Conservation (phyloP, 495 filamentous ascomycete species). For the Aspergillus campestris region DNA sequence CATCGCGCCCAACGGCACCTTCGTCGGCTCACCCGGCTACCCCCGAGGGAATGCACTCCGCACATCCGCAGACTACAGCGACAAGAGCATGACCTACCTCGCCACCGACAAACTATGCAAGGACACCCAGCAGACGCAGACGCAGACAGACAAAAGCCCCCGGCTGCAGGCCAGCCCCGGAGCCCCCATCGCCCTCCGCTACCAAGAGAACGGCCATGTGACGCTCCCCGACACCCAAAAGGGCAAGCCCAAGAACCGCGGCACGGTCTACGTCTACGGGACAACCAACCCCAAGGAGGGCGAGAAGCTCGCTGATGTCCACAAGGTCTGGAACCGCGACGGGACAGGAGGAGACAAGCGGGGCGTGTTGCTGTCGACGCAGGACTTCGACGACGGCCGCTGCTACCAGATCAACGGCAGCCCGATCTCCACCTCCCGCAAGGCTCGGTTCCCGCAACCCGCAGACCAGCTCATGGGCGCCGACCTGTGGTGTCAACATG, state of each 20-base stretch:
- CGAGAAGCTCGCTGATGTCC: conserved; percentile 60
- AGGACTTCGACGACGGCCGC: conserved; percentile 74
- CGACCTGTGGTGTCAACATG: conserved; percentile 67
- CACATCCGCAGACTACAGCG: conserved; percentile 37
- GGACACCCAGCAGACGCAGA: conserved; percentile 40
- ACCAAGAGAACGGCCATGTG: conserved; percentile 85
- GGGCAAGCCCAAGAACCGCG: conserved; percentile 59
- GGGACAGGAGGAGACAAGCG: conserved; percentile 69
- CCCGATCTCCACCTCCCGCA: conserved; percentile 46
- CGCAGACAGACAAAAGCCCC: conserved; percentile 47
- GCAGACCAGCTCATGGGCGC: conserved; percentile 36
- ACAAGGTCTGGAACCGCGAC: conserved; percentile 63
- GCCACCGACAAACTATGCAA: conserved; percentile 45
- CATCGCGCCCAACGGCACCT: conserved; percentile 66
- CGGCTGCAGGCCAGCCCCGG: conserved; percentile 60
- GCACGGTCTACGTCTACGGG: conserved; percentile 75
- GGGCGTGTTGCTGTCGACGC: conserved; percentile 61
- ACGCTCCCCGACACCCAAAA: conserved; percentile 50
- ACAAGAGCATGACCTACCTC: conserved; percentile 42
- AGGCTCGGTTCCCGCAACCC: conserved; percentile 38
- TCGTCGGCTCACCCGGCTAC: conserved; percentile 60
- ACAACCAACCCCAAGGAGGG: conserved; percentile 54
- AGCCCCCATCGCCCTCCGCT: conserved; percentile 61
- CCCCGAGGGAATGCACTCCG: conserved; percentile 52
- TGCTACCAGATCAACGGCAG: conserved; percentile 63